phyloP scores from a whole-genome alignment of 2,329 filamentous ascomycete genomes.

The Bipolaris bicolor region DNA sequence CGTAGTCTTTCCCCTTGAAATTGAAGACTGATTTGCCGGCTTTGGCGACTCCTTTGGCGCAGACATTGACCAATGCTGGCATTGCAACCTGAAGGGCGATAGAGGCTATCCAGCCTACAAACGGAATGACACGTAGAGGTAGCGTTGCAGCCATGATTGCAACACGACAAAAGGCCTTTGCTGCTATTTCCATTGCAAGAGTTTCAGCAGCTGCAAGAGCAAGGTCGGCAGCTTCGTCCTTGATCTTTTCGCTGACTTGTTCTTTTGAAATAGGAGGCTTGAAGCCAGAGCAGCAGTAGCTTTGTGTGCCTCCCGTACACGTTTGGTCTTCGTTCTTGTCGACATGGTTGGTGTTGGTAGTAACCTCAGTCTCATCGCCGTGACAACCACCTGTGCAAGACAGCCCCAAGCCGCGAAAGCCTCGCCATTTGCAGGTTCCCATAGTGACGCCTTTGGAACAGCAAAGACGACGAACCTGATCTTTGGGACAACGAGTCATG shows the following conservation, averaged over 20 bases:
- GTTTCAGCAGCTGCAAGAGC: constrained; percentile 29
- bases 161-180: constrained; percentile 46
- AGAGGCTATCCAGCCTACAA: constrained; percentile 21
- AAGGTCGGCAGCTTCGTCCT: background rate
- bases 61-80: constrained; percentile 40
- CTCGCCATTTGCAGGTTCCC: constrained; percentile 8
- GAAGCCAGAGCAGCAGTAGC: constrained; percentile 38
- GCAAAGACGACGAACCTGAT: constrained; percentile 1
- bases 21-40: constrained; percentile 40
- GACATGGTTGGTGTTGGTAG: constrained; percentile 27
- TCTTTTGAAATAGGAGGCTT: constrained; percentile 25
- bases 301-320: constrained; percentile 33
- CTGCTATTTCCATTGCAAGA: constrained; percentile 43
- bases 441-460: constrained; percentile 6
- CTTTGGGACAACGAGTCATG: background rate
- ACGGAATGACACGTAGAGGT: constrained; percentile 15
- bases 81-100: constrained; percentile 31
- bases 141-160: constrained; percentile 41
- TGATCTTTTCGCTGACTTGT: background rate
- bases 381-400: constrained; percentile 1
- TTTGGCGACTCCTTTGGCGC: constrained; percentile 45
- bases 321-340: constrained; percentile 41
- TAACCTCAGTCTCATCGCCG: constrained; percentile 36
- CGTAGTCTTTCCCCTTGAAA: constrained; percentile 39
- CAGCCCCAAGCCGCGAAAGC: constrained; percentile 9